Conservation (phyloP, 495 filamentous ascomycete species). For the Aspergillus conjunctus region DNA sequence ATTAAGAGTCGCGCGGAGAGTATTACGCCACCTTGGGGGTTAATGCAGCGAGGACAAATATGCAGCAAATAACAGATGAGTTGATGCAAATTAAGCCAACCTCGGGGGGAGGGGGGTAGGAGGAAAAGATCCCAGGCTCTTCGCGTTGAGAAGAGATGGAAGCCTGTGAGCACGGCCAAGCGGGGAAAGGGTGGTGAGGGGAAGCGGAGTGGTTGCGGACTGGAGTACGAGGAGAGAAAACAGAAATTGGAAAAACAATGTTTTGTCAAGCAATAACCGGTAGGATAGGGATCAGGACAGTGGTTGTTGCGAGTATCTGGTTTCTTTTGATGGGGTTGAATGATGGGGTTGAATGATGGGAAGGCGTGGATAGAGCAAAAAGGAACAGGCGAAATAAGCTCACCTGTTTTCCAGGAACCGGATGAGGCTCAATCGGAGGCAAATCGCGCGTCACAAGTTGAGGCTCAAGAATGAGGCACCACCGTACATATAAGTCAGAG, state of each 20-base stretch:
- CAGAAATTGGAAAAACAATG: conserved; percentile 10
- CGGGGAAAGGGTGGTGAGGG: not conserved
- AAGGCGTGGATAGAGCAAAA: not conserved
- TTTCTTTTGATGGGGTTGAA: not conserved
- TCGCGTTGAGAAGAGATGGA: not conserved
- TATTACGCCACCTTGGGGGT: no score
- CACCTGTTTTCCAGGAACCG: conserved; percentile 27
- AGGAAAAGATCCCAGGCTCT: not conserved
- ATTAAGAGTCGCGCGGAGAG: no score
- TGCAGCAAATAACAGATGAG: no score
- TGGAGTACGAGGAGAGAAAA: conserved; percentile 6
- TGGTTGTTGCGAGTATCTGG: not conserved
- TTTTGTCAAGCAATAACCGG: not conserved
- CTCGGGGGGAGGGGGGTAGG: not conserved
- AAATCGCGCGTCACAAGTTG: conserved; percentile 25
- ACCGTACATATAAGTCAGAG: conserved; percentile 13
- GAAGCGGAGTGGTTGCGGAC: not conserved
- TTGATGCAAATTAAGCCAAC: no score
- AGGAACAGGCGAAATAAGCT: conserved; percentile 19
- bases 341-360: not conserved
- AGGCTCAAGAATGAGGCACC: conserved; percentile 19
- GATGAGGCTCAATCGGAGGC: conserved; percentile 33
- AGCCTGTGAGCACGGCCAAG: not conserved
- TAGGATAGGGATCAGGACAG: not conserved
- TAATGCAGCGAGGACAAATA: no score